Conservation (phyloP, 2,329 filamentous ascomycete species). For the Paracoccidioides lutzii region DNA sequence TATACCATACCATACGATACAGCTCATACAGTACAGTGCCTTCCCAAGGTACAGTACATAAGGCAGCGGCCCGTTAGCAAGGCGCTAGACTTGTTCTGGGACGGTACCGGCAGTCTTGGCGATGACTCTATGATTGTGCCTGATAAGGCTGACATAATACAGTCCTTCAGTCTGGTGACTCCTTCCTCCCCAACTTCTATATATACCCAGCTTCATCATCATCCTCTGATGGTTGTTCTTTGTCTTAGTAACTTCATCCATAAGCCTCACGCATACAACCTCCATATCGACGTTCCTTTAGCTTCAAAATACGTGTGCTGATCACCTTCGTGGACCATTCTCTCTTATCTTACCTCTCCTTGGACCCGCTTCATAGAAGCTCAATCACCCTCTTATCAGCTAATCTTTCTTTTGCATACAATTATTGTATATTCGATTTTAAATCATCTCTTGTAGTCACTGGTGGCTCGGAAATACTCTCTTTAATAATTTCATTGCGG, state of each 20-base stretch:
- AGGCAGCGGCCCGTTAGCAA: background rate
- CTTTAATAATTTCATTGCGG: background rate
- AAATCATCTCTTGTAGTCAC: background rate
- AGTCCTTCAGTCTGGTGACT: too few relatives aligned
- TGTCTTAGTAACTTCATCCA: background rate
- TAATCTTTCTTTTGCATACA: background rate
- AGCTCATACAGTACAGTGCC: too few relatives aligned
- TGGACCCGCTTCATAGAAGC: background rate
- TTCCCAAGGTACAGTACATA: too few relatives aligned
- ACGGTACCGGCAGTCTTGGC: too few relatives aligned
- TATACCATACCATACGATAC: too few relatives aligned
- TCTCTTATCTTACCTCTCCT: too few relatives aligned
- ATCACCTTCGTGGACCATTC: background rate
- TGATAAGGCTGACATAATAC: too few relatives aligned
- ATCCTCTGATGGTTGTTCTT: background rate
- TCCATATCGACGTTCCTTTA: background rate
- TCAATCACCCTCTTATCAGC: background rate
- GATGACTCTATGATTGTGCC: too few relatives aligned
- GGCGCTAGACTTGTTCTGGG: background rate
- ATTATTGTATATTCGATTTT: background rate
- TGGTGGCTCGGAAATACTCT: background rate
- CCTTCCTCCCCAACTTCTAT: background rate
- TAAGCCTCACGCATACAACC: background rate
- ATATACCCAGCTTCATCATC: background rate
- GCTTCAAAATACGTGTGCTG: background rate